phyloP scores from a whole-genome alignment of 2,329 filamentous ascomycete species.

The Fusarium sacchari region DNA sequence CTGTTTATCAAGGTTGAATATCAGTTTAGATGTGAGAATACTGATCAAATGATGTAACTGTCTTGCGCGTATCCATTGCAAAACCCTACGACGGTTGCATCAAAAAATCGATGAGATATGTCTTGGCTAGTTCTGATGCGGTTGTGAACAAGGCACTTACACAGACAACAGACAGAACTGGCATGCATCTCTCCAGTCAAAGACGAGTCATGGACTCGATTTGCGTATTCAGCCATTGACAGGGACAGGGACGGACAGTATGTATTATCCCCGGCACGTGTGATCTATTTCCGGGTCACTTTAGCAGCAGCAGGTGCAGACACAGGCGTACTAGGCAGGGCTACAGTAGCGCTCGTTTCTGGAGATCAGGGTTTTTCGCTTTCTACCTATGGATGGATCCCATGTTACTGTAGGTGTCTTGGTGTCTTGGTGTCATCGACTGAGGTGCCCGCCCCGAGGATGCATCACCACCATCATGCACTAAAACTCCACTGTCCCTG shows the following conservation, averaged over 20 bases:
- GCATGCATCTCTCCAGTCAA: not conserved
- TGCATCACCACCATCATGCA: conserved; percentile 9
- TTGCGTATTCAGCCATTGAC: conserved; percentile 15
- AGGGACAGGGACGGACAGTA: not conserved
- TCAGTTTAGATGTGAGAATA: not conserved
- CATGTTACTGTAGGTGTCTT: too few species aligned
- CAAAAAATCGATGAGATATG: not conserved
- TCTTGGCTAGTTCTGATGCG: conserved; percentile 5
- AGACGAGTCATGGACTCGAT: conserved; percentile 11
- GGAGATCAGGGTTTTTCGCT: conserved; percentile 35
- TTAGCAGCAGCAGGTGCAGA: not conserved
- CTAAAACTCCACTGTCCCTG: not conserved
- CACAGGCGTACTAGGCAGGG: not conserved
- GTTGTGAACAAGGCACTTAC: conserved; percentile 11
- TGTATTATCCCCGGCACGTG: conserved; percentile 28
- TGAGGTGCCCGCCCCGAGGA: not conserved
- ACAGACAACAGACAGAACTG: not conserved
- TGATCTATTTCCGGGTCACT: conserved; percentile 32
- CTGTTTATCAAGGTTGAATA: conserved; percentile 8
- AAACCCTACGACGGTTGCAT: not conserved
- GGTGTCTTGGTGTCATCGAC: conserved; percentile 25
- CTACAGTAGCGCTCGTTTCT: conserved; percentile 17
- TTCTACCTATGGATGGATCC: not conserved
- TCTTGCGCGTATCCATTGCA: not conserved
- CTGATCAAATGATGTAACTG: not conserved